Base-by-base conservation (phyloP, 1,284 basidiomycete species). In the Austroboletus novae-zelandiae region DNA sequence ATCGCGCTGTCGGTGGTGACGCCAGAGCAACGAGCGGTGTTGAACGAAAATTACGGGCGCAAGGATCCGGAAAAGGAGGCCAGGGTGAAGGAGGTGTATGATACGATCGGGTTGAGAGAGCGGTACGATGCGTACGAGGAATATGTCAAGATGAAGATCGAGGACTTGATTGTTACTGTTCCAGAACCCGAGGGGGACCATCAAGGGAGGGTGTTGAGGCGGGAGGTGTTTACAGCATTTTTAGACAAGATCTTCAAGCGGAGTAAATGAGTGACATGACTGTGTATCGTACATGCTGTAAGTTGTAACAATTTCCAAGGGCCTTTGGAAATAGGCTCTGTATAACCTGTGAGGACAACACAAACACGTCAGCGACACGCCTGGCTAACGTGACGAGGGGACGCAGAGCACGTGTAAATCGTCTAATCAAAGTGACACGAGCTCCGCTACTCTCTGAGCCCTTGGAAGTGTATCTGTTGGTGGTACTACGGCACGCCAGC, bases 21-120 rank as follows among this genome's bases (percentile, higher is more conserved):
- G 3, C 71, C 79, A 1, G 74, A 64, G 67, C 92, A 80, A 77
- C 83, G 73, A 36, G 67, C 67, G 39, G 63, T 83, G 58, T 80
- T 78, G 32, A 81, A 94, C 60, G 83, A 79, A 37, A 92, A 94
- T 73, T 99, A 99, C 67, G 96, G 95, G 7, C 76, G 81, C 54
- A 98, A 97, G 74, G 74, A 86, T 60, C 52, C 77, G 3, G 67
- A 40, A 59, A 72, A 61, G 76, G 91, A 77, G 73, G 74, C 43
- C 20, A 65, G 69, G 44, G 81, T 92, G 62, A 93, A 93, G 77
- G 75, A 73, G 46, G 68, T 92, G 53, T 93, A 80, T 60, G 70
- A 75, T 6, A 9, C 27, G 6, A 7, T 27, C 27, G 81, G 83
- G 49, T 71, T 93, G 40, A 74, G 79, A 32, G 69, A 65, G 52